A percentile compares a stretch with the other conserved stretches of the same genome.
phyloP scores from a whole-genome alignment of 176 grass and related monocot species.

The Hsuehochloa calcarea region DNA sequence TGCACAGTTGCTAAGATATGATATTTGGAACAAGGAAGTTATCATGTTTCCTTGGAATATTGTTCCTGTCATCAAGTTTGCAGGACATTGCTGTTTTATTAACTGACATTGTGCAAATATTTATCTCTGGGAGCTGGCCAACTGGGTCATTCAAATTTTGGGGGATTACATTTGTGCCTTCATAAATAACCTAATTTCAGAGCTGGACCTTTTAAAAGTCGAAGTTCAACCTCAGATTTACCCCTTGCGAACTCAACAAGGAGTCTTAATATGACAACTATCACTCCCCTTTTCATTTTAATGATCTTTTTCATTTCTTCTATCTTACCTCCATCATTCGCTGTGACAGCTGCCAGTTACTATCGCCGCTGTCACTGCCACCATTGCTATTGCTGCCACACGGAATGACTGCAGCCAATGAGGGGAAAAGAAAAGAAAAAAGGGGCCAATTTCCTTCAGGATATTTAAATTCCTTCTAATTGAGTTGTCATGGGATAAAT shows the following conservation, averaged over 20 bases:
- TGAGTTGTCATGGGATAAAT: not conserved
- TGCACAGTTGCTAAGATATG: not conserved
- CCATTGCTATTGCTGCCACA: not conserved
- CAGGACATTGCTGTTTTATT: not conserved
- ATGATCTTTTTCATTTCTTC: not conserved
- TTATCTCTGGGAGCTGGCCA: not conserved
- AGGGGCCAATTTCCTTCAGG: not conserved
- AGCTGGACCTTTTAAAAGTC: not conserved
- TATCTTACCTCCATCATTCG: not conserved
- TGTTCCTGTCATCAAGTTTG: not conserved
- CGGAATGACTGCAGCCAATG: no score
- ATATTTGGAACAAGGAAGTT: not conserved
- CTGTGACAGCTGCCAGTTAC: not conserved
- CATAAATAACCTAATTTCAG: not conserved
- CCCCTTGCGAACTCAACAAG: not conserved
- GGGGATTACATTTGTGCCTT: not conserved
- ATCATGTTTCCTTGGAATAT: not conserved
- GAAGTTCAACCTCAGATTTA: not conserved
- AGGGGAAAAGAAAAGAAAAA: no score
- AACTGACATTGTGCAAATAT: slow-evolving; percentile 1
- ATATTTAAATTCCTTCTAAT: not conserved
- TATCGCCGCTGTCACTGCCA: not conserved
- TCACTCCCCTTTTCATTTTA: not conserved
- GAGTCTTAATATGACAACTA: not conserved
- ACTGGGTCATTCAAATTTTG: not conserved